These are phyloP conservation scores for Paracorniculantispora psalliotae DNA, from an alignment of 2,329 filamentous ascomycete species.

Conservation along the genomic window DNA sequence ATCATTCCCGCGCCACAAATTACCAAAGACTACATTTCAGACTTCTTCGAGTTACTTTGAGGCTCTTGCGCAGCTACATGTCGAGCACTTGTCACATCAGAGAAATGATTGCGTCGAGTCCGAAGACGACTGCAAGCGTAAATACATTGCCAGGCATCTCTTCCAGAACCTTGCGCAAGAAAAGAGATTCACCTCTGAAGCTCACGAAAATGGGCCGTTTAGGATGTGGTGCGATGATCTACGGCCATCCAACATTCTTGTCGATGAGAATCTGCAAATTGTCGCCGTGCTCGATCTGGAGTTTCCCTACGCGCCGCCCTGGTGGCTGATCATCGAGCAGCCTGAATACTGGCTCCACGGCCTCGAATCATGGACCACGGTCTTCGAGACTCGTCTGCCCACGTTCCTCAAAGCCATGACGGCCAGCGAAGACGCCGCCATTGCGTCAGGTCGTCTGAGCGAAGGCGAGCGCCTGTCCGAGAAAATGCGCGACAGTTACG, in stretches of 20 bases:
- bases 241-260: neutral
- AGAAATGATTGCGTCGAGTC: neutral
- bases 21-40: neutral
- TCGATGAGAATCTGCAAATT: neutral
- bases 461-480: neutral
- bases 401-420: neutral
- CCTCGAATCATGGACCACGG: neutral
- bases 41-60: neutral
- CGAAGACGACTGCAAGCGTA: neutral
- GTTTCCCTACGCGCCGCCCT: neutral
- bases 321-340: constrained; percentile 1
- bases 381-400: neutral
- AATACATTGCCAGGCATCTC: neutral
- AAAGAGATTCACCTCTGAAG: neutral
- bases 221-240: constrained; percentile 1
- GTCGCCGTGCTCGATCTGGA: neutral
- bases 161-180: neutral
- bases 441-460: neutral
- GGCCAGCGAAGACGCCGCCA: neutral
- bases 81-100: neutral
- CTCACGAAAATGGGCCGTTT: neutral
- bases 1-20: neutral
- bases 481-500: neutral
- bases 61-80: neutral
- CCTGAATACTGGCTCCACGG: neutral